phyloP scores from a whole-genome alignment of 495 filamentous ascomycete species.

The Penicillium bialowiezense region DNA sequence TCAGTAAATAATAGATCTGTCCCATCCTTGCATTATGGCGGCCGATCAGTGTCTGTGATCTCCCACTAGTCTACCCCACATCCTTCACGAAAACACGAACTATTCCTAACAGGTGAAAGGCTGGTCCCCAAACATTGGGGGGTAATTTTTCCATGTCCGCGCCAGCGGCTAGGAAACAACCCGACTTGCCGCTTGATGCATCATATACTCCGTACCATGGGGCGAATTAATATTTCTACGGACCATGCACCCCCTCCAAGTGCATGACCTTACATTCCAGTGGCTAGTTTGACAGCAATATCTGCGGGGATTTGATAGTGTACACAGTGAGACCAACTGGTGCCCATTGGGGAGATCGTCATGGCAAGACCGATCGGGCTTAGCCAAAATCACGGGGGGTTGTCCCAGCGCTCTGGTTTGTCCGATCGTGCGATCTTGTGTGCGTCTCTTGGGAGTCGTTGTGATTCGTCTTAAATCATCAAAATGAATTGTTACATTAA shows the following conservation, averaged over 20 bases:
- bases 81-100: background rate
- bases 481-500: too few species aligned
- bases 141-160: background rate
- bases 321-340: background rate
- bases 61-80: background rate
- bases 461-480: background rate
- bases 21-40: slow-evolving; percentile 16
- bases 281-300: background rate
- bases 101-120: background rate
- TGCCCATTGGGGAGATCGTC: background rate
- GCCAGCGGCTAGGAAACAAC: background rate
- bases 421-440: slow-evolving; percentile 9
- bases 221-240: background rate
- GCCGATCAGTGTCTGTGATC: slow-evolving; percentile 6
- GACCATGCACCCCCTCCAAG: background rate
- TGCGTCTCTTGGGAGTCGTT: background rate
- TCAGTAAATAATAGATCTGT: slow-evolving; percentile 11
- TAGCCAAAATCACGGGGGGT: background rate
- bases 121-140: background rate
- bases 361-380: background rate
- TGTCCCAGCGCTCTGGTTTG: slow-evolving; percentile 7
- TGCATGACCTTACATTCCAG: slow-evolving; percentile 12
- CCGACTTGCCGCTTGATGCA: background rate
- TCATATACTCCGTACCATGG: background rate
- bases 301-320: background rate